Evolutionary conservation across 2,329 filamentous ascomycete genomes (phyloP), one percentile per base, ranked within the genome.

Genomic region (Beauveria sp.): DNA sequence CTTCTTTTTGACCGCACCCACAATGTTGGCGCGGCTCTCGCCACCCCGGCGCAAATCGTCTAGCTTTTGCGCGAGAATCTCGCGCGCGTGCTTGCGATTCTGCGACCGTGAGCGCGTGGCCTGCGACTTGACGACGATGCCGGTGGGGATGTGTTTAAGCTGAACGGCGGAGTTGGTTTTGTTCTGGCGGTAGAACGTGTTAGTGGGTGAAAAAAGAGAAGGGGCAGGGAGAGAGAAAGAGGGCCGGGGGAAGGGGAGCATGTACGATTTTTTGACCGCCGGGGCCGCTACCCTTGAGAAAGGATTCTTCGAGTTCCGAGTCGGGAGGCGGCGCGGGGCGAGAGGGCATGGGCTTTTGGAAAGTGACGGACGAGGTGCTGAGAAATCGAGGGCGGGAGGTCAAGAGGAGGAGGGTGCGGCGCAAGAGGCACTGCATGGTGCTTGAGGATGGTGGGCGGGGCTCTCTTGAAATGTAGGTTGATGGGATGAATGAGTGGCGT

Each of bases 91-190:
- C 73, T 89, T 93, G 65, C 93, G 85, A 73, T 99, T 99, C 75
- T 96, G 90, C 62, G 84, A 84, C 20, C 91, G 86, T 1, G 90
- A 96, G 53, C 95, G 87, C 9, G 95, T 98, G 22, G 88, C 91
- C 75, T 99, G 95, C 61, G 86, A 93, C 77, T 99, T 99, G 65
- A 99, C 85, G 16, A 98, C 93, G 58, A 97, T 86, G 64, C 93
- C 93, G 0, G 93, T 96, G 6, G 93, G 91, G 18, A 89, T 77
- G 74, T 99, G 95, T 67, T 88, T 95, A 42, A 99, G 81, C 73
- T 99, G 95, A 2, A 97, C 93, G 43, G 93, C 93, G 0, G 91
- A 97, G 66, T 87, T 92, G 28, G 95, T 99, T 85, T 99, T 99
- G 77, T 99, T 99, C 88, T 87, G 64, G 54, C 7, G 47, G 30